Evolutionary conservation across 179 eudicot genomes (phyloP), one percentile per base, ranked within the genome.

Genomic region (Silene vulgaris): DNA sequence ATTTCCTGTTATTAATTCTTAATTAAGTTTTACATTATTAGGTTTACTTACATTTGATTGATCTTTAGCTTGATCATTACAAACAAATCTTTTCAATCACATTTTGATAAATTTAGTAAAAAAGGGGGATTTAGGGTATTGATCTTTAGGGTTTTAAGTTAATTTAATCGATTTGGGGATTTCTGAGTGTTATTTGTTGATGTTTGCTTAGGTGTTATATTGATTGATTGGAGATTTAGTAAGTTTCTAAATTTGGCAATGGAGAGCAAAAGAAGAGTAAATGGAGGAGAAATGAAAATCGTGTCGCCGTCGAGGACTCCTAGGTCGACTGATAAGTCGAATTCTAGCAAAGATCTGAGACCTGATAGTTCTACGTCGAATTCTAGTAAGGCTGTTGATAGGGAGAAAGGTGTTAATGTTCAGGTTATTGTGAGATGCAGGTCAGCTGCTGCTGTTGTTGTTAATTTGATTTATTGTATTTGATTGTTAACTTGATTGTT

Each of bases 361-460:
- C 84, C 88, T 16, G 86, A 77, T 35, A 88, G 82, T 26, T 85
- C 89, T 1, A 52, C 74, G 52, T 56, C 75, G 56, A 89, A 81
- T 78, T 56, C 80, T 43, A 87, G 72, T 73, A 90, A 80, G 74
- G 75, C 63, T 40, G 48, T 40, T 69, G 93, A 90, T 72, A 89
- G 69, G 76, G 96, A 90, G 23, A 89, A 88, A 83, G 97, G 97
- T 50, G 98, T 90, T 14, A 90, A 90, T 78, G 88, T 96, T 63
- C 99, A 96, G 65, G 99, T 93, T 75, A 77, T 93, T 84, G 86
- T 96, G 28, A 87, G 99, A 80, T 96, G 99, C 93, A 93, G 99
- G 99, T 96, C 67, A 65, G 86, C 50, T 28, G 48, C 48, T 40
- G 48, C 37, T 32, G 37, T 4, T 37, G 45, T 37, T 7, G 4